phyloP scores from a whole-genome alignment of 169 alveolate genomes.

The Plasmodium vivax region DNA sequence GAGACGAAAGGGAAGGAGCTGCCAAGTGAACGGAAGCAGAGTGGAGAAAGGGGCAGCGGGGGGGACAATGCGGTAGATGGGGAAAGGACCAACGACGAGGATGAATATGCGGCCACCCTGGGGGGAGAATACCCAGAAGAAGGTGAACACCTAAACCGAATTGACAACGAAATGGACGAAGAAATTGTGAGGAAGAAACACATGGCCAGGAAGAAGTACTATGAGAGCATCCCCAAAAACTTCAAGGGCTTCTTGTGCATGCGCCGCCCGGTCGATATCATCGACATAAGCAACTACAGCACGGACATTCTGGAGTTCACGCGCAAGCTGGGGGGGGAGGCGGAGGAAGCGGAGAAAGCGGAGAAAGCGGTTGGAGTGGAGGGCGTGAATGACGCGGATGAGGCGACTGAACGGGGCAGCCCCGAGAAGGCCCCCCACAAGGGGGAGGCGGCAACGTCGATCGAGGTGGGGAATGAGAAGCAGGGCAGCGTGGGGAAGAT shows the following conservation, averaged over 20 bases:
- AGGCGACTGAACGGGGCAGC: background rate
- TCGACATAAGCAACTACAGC: conserved; percentile 50
- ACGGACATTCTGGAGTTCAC: conserved; percentile 33
- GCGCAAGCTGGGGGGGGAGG: background rate
- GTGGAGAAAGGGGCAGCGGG: background rate
- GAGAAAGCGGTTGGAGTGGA: background rate
- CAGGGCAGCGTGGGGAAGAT: background rate
- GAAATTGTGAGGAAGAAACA: conserved; percentile 51
- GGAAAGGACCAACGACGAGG: background rate
- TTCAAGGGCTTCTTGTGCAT: conserved; percentile 68
- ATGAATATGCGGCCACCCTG: background rate
- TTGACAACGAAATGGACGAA: conserved; percentile 37
- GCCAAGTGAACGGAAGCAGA: background rate
- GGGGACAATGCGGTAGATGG: background rate
- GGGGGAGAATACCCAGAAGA: background rate
- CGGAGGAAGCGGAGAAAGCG: background rate
- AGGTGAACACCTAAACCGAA: background rate
- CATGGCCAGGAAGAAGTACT: conserved; percentile 65
- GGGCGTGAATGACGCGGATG: too few species aligned
- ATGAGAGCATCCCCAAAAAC: conserved; percentile 45
- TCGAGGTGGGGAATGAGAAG: background rate
- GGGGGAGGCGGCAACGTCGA: background rate
- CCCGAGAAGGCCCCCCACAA: background rate
- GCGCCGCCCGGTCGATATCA: conserved; percentile 71
- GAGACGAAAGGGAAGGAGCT: background rate